phyloP scores from a whole-genome alignment of 169 alveolate genomes.

The Perkinsus olseni region DNA sequence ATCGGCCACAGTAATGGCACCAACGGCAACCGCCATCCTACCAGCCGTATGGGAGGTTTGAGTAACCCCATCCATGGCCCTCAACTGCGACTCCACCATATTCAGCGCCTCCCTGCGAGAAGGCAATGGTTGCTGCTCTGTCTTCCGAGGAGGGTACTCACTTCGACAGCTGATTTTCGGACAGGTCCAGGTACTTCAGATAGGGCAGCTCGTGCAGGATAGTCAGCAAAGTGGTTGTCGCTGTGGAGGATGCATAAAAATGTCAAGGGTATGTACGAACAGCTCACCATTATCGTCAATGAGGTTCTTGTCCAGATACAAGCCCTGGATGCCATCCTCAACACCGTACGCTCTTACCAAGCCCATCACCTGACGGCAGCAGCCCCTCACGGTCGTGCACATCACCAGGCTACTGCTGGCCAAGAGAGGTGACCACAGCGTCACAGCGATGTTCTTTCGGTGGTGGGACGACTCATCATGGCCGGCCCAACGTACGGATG shows the following conservation, averaged over 20 bases:
- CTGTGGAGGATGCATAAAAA: background rate
- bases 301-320: background rate
- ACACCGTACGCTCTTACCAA: background rate
- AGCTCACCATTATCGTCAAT: background rate
- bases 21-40: background rate
- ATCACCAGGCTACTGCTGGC: too few species aligned
- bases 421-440: too few species aligned
- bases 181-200: background rate
- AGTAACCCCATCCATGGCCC: background rate
- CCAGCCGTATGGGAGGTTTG: background rate
- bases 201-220: background rate
- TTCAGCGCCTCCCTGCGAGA: background rate
- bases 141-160: too few species aligned
- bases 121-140: too few species aligned
- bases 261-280: background rate
- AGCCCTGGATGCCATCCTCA: background rate
- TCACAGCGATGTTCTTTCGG: too few species aligned
- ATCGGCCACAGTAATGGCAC: too few species aligned
- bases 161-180: background rate
- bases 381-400: background rate
- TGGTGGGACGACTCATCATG: too few species aligned
- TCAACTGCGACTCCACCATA: background rate
- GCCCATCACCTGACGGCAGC: background rate
- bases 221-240: background rate
- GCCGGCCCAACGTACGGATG: too few species aligned